These are phyloP conservation scores for Passalora sequoiae DNA, from an alignment of 2,329 filamentous ascomycete species.

Conservation along the genomic window DNA sequence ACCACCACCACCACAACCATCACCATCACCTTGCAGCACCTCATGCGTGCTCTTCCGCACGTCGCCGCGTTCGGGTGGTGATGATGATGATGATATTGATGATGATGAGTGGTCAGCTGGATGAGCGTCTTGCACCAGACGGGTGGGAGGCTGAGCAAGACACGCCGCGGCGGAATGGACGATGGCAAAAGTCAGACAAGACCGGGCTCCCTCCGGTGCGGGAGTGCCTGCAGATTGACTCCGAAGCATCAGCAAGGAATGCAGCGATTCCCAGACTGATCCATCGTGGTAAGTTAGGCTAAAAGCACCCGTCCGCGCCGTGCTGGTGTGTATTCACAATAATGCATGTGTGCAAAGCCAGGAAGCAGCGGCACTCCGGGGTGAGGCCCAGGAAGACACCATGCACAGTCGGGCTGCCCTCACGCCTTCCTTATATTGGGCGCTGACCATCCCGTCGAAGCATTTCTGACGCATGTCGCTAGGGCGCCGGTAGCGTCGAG, in stretches of 20 bases:
- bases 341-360: background rate
- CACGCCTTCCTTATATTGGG: constrained; percentile 7
- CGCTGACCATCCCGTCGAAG: background rate
- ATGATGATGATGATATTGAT: background rate
- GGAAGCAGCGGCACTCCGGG: background rate
- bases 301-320: constrained; percentile 1
- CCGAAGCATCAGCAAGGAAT: constrained; percentile 7
- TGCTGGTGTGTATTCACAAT: too few relatives aligned
- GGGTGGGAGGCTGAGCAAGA: constrained; percentile 3
- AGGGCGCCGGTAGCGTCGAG: constrained; percentile 11
- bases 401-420: constrained; percentile 1
- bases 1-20: background rate
- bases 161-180: background rate
- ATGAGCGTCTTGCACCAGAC: background rate
- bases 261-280: constrained; percentile 7
- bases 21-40: too few relatives aligned
- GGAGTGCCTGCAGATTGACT: constrained; percentile 14
- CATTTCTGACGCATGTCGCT: constrained; percentile 5
- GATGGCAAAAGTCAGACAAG: constrained; percentile 1
- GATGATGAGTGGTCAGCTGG: too few relatives aligned
- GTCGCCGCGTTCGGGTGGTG: background rate
- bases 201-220: background rate
- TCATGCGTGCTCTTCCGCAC: too few relatives aligned
- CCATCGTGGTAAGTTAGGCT: background rate
- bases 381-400: background rate